phyloP scores from a whole-genome alignment of 441 rosid species.

The Hura crepitans region DNA sequence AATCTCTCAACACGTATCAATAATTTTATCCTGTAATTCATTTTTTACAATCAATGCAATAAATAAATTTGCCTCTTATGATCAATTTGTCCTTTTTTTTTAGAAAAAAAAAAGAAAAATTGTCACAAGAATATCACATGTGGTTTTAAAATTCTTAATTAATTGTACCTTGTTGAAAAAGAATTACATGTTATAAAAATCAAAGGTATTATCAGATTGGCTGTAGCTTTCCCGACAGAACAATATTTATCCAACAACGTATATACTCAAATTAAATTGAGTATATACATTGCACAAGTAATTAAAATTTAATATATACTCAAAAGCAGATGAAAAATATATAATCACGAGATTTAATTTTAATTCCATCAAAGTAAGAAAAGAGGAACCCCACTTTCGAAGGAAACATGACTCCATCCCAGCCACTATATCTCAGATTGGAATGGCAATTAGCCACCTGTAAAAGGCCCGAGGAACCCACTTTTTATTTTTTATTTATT shows the following conservation, averaged over 20 bases:
- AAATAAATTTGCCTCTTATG: too few relatives aligned
- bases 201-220: not conserved
- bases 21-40: too few relatives aligned
- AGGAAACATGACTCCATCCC: slow-evolving; percentile 27
- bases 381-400: slow-evolving; percentile 1
- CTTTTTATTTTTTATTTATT: slow-evolving; percentile 2
- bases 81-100: too few relatives aligned
- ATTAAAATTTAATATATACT: not conserved
- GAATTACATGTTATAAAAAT: not conserved
- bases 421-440: slow-evolving; percentile 25
- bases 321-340: not conserved
- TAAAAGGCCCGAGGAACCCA: slow-evolving; percentile 27
- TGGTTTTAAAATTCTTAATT: too few relatives aligned
- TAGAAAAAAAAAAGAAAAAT: too few relatives aligned
- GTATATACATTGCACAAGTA: not conserved
- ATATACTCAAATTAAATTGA: not conserved
- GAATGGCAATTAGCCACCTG: slow-evolving; percentile 33
- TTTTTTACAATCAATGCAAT: too few relatives aligned
- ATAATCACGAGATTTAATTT: not conserved
- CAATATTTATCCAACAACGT: too few relatives aligned
- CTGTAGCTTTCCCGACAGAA: too few relatives aligned
- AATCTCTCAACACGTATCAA: too few relatives aligned
- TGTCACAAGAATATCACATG: too few relatives aligned
- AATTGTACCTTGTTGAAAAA: not conserved
- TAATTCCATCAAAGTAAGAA: slow-evolving; percentile 1